Base-by-base conservation (phyloP, 1,284 basidiomycete genomes). In the Trichosporon faecale region DNA sequence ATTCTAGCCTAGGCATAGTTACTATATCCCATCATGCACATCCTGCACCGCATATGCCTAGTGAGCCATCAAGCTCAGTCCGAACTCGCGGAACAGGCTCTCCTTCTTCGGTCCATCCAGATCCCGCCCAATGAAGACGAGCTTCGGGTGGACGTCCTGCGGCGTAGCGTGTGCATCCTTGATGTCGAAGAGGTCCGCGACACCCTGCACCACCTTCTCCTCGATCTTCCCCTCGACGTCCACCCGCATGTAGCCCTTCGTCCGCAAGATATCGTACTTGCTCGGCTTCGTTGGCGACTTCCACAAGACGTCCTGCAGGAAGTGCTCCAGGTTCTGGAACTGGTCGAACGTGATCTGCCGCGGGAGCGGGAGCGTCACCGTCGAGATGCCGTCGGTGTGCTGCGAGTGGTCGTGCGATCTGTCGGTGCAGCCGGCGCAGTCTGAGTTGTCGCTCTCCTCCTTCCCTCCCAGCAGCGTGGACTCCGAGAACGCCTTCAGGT, bases 101-200 rank as follows among this genome's bases (percentile, higher is more conserved):
- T 31, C 18, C 57, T 61, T 21, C 29, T 29, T 31, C 16, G 27
- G 6, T 8, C 78, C 76, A n/a, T 74, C 78, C 12, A 96, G 80
- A 0, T 91, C 91, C 75, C 90, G 90, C 9, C 94, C 94, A 68
- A 97, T 96, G 69, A 97, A 86, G 1, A 95, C 92, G 31, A 97
- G 77, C 92, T 33, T 73, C 87, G 0, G 88, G 86, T 6, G 3
- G 35, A 64, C 61, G 25, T 57, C 66, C 9, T n/a, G 55, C n/a
- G 31, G 33, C 3, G 18, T 40, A 0, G 55, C 68, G 40, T 60
- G 66, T 1, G 35, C 60, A 8, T 44, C 70, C 66, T 70, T 35
- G 21, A 95, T 86, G 74, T 97, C 94, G 78, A 94, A 96, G 80
- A 95, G 86, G 76, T 86, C 92, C 72, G 91, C 86, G 12, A 97